These are phyloP conservation scores for Penicillium polonicum DNA, from an alignment of 2,329 filamentous ascomycete species.

Conservation along the genomic window DNA sequence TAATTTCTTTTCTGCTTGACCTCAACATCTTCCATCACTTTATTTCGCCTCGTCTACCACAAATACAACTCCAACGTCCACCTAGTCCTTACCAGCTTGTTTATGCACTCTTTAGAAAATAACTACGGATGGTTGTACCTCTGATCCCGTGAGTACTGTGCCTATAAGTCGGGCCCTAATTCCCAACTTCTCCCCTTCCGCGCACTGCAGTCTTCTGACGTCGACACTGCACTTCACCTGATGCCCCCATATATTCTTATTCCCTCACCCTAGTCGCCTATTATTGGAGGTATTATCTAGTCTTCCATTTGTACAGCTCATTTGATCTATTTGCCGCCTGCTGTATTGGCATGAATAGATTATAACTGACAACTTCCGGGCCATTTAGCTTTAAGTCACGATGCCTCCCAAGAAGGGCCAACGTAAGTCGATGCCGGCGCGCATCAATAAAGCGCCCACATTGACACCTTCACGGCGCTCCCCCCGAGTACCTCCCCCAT, in stretches of 20 bases:
- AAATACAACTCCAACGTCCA: not conserved
- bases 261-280: slow-evolving; percentile 1
- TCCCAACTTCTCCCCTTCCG: slow-evolving; percentile 17
- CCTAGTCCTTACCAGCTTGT: not conserved
- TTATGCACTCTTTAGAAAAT: not conserved
- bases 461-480: slow-evolving; percentile 23
- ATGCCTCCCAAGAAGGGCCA: slow-evolving; percentile 23
- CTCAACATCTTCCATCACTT: slow-evolving; percentile 14
- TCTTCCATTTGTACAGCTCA: not conserved
- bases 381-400: slow-evolving; percentile 8
- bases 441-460: slow-evolving; percentile 10
- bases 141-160: slow-evolving; percentile 11
- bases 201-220: slow-evolving; percentile 18
- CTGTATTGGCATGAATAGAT: not conserved
- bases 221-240: slow-evolving; percentile 8
- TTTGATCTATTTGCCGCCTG: not conserved
- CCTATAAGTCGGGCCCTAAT: slow-evolving; percentile 13
- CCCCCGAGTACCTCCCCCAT: slow-evolving; percentile 12
- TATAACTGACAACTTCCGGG: slow-evolving; percentile 9
- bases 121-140: slow-evolving; percentile 2
- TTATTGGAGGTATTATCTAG: not conserved
- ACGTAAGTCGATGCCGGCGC: slow-evolving; percentile 21
- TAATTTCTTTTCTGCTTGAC: slow-evolving; percentile 37
- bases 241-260: slow-evolving; percentile 1
- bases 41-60: slow-evolving; percentile 1